Conservation (phyloP, 1,139 yeast species). For the Nakaseomyces sp. region DNA sequence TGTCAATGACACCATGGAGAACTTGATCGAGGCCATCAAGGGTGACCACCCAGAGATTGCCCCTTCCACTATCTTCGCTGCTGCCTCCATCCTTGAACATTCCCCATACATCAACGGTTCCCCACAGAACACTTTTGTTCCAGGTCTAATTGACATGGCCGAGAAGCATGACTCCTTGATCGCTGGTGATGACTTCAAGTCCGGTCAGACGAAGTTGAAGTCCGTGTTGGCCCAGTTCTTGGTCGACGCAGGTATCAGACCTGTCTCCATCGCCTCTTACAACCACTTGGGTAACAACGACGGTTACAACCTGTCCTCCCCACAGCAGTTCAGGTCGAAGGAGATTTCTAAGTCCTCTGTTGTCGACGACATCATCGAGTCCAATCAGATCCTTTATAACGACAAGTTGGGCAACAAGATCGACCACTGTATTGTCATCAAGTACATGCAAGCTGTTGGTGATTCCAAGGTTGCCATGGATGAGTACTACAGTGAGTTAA, state of each 20-base stretch:
- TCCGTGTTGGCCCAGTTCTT: conserved; percentile 91
- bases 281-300: conserved; percentile 96
- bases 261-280: conserved; percentile 87
- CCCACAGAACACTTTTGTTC: conserved; percentile 95
- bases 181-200: conserved; percentile 96
- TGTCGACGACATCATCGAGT: conserved; percentile 88
- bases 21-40: conserved; percentile 66
- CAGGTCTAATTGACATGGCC: conserved; percentile 87
- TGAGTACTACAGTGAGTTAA: conserved; percentile 90
- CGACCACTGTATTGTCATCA: conserved; percentile 93
- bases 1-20: conserved; percentile 83
- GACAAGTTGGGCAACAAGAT: conserved; percentile 68
- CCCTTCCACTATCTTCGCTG: conserved; percentile 87
- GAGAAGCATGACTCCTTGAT: conserved; percentile 68
- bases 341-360: conserved; percentile 91
- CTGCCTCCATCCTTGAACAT: conserved; percentile 81
- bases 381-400: conserved; percentile 79
- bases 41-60: conserved; percentile 74
- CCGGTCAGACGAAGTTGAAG: conserved; percentile 93
- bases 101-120: conserved; percentile 93
- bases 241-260: conserved; percentile 96
- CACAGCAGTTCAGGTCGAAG: conserved; percentile 88
- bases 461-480: conserved; percentile 98
- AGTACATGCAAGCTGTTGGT: conserved; percentile 88
- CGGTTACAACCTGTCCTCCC: conserved; percentile 86